Evolutionary conservation across 2,329 filamentous ascomycete genomes (phyloP), one percentile per base, ranked within the genome.

Genomic region (Zasmidium angulare): DNA sequence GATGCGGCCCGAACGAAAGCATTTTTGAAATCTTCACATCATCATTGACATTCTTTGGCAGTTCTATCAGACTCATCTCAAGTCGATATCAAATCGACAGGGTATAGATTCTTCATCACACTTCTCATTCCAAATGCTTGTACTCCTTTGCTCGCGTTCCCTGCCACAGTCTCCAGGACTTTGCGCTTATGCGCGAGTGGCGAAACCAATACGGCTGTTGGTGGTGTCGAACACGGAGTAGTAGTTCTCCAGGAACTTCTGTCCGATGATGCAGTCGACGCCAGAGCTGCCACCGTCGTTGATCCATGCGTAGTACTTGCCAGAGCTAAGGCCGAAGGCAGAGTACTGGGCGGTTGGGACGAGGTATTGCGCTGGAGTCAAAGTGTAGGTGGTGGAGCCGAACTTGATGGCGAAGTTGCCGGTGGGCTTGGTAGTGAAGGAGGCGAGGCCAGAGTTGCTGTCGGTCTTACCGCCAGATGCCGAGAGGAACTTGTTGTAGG

Each of bases 401-500:
- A 65, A 63, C 51, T 59, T 65, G 55, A 65, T 57, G 46, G 21
- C 49, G 43, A 65, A 63, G 58, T 65, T 63, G 19, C 7, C 22
- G 3, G 60, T 61, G 7, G 63, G 63, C 55, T 61, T 61, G 29
- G 47, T 63, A 20, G 26, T 63, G 56, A 59, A 65, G 2, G 53
- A 26, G 2, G 63, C 63, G 23, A 65, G 63, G 48, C 63, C 63
- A 24, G 63, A 63, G 56, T n/a, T 62, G 60, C 54, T 60, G 57
- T 67, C 65, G 23, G 62, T 65, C 1, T 7, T 46, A n/a, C 63
- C 63, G 21, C 65, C 62, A 21, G 56, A 50, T n/a, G 61, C 60
- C n/a, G 57, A 60, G 20, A 62, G 53, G 60, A 66, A 67, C 17
- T 55, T 56, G 56, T 61, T 64, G 56, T 66, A 62, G 11, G 78